Conservation (phyloP, 208 protist genomes). For the Leishmania tarentolae region DNA sequence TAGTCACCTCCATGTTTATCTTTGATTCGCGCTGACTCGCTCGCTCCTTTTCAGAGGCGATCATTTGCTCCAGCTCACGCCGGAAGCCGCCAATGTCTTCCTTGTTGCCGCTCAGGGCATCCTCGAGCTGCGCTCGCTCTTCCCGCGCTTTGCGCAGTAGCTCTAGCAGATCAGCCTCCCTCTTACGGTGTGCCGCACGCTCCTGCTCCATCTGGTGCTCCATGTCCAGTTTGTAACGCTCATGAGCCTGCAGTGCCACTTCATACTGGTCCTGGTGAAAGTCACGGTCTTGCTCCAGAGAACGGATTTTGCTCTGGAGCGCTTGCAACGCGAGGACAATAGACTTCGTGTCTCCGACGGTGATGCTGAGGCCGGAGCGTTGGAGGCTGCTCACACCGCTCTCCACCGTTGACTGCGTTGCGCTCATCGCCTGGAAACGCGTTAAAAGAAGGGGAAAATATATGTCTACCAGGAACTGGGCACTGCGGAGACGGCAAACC, state of each 20-base stretch:
- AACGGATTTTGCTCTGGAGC: conserved; percentile 87
- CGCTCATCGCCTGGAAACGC: conserved; percentile 4
- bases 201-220: conserved; percentile 85
- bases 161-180: conserved; percentile 80
- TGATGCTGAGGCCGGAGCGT: conserved; percentile 86
- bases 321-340: conserved; percentile 90
- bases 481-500: background rate
- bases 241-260: conserved; percentile 70
- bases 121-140: conserved; percentile 69
- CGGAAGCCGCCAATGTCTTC: conserved; percentile 64
- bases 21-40: conserved; percentile 63
- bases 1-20: conserved; percentile 55
- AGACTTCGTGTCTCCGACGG: conserved; percentile 89
- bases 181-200: conserved; percentile 63
- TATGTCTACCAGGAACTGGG: background rate
- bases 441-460: background rate
- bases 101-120: conserved; percentile 47
- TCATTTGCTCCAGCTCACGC: conserved; percentile 80
- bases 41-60: conserved; percentile 62
- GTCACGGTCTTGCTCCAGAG: conserved; percentile 85
- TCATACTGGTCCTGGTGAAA: conserved; percentile 91
- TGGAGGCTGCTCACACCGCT: conserved; percentile 67
- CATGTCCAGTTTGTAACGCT: conserved; percentile 88
- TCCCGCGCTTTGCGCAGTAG: conserved; percentile 66
- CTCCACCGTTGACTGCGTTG: conserved; percentile 34